Percentiles rank a stretch among this genome's conserved stretches.
These are phyloP conservation scores for Coelastrella sp. DNA, from an alignment of 139 green algal genomes.

Conservation along the genomic window DNA sequence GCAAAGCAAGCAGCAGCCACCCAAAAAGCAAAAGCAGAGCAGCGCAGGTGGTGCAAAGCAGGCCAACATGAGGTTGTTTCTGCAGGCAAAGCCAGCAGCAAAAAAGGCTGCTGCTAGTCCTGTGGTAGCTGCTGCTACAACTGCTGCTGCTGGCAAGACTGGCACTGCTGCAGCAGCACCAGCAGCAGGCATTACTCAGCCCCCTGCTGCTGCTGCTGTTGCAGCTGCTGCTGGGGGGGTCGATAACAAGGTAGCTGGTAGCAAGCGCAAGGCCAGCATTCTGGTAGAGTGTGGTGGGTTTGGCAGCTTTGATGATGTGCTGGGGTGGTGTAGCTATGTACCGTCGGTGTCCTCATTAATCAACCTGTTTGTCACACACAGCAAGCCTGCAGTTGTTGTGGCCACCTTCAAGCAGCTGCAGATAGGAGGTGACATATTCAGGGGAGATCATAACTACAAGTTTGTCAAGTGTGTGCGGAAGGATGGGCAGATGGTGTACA, in stretches of 20 bases:
- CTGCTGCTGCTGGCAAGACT: background rate
- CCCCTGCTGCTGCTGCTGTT: background rate
- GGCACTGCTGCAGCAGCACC: too few relatives aligned
- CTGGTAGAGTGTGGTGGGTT: background rate
- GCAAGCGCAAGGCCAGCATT: background rate
- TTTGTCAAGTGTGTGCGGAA: conserved; percentile 24
- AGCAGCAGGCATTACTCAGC: too few relatives aligned
- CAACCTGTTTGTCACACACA: background rate
- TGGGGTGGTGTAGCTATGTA: background rate
- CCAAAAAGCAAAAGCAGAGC: conserved; percentile 1
- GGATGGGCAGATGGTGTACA: conserved; percentile 5
- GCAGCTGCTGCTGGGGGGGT: background rate
- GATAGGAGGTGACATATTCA: background rate
- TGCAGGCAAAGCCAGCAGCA: conserved; percentile 8
- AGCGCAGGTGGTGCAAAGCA: background rate
- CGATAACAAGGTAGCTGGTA: background rate
- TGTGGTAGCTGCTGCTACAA: background rate
- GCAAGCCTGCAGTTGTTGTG: background rate
- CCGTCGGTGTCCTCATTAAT: background rate
- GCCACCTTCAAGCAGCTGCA: background rate
- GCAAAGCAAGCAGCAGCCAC: background rate
- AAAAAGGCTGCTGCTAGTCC: background rate
- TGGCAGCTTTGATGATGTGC: background rate
- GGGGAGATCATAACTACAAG: conserved; percentile 21
- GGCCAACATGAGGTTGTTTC: too few relatives aligned